Conservation (phyloP, 805 yeast species). For the Candida pseudofarinosa region DNA sequence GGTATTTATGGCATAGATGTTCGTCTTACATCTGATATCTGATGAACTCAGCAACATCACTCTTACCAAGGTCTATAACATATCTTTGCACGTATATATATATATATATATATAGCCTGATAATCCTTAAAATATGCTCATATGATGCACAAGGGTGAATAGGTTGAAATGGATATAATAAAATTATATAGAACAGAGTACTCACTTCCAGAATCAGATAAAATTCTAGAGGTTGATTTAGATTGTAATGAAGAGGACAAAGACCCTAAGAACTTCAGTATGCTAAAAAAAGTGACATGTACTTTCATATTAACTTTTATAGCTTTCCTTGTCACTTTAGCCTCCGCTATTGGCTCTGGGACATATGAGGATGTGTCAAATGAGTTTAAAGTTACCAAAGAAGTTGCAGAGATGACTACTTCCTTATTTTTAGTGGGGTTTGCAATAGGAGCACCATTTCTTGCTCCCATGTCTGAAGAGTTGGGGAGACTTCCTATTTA, state of each 20-base stretch:
- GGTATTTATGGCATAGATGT: too few relatives aligned
- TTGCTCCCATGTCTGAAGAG: slow-evolving; percentile 40
- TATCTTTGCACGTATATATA: too few relatives aligned
- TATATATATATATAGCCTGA: too few relatives aligned
- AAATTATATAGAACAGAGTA: not conserved
- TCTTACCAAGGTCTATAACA: too few relatives aligned
- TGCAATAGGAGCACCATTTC: slow-evolving; percentile 82
- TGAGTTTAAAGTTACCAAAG: slow-evolving; percentile 51
- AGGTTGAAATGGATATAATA: not conserved
- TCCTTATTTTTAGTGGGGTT: slow-evolving; percentile 79
- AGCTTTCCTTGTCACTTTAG: not conserved
- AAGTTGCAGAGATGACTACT: slow-evolving; percentile 66
- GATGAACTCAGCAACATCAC: too few relatives aligned
- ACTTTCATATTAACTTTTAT: not conserved
- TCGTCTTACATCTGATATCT: too few relatives aligned
- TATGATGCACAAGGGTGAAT: too few relatives aligned
- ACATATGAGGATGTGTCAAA: slow-evolving; percentile 45
- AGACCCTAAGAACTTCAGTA: not conserved
- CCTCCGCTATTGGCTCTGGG: slow-evolving; percentile 61
- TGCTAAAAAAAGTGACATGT: not conserved
- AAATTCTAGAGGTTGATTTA: not conserved
- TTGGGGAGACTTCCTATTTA: slow-evolving; percentile 33
- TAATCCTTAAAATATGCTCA: too few relatives aligned
- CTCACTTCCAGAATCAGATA: not conserved
- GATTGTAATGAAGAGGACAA: not conserved